Percentiles rank a stretch among this genome's conserved stretches.
Evolutionary conservation across 2,329 filamentous ascomycete species (phyloP).

Genomic region (Fusarium virguliforme): DNA sequence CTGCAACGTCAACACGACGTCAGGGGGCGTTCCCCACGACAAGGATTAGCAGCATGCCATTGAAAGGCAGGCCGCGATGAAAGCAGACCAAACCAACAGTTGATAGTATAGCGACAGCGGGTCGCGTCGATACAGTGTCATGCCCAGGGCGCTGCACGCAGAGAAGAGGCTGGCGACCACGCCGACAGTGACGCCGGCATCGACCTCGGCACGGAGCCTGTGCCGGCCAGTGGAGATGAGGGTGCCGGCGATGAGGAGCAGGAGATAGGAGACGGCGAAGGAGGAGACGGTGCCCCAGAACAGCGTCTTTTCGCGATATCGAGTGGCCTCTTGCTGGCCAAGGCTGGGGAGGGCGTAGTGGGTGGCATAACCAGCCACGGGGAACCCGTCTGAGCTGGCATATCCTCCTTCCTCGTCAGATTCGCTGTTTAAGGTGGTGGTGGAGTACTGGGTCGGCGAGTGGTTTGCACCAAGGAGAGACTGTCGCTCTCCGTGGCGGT

Average conservation of each 20-base stretch:
- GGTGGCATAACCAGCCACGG: conserved; percentile 66
- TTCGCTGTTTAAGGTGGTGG: conserved; percentile 55
- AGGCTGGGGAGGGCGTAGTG: conserved; percentile 71
- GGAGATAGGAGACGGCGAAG: conserved; percentile 73
- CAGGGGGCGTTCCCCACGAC: conserved; percentile 60
- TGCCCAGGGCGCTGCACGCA: conserved; percentile 73
- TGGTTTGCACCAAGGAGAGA: conserved; percentile 52
- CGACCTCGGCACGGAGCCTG: conserved; percentile 79
- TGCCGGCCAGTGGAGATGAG: conserved; percentile 79
- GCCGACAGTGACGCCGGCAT: conserved; percentile 80
- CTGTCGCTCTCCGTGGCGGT: conserved; percentile 50
- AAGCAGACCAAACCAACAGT: conserved; percentile 58
- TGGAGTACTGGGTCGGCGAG: conserved; percentile 51
- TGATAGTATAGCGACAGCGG: conserved; percentile 61
- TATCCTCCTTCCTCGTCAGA: conserved; percentile 67
- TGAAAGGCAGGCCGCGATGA: conserved; percentile 60
- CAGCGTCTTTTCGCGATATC: conserved; percentile 70
- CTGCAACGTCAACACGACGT: conserved; percentile 19
- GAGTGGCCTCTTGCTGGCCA: conserved; percentile 65
- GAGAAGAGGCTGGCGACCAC: conserved; percentile 77
- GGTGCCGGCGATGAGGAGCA: conserved; percentile 76
- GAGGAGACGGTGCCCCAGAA: conserved; percentile 68
- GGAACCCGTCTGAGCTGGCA: conserved; percentile 68
- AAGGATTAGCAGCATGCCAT: conserved; percentile 62
- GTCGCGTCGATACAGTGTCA: conserved; percentile 69